Base-by-base conservation (phyloP, 805 yeast species). In the Barnettozyma siamensis region DNA sequence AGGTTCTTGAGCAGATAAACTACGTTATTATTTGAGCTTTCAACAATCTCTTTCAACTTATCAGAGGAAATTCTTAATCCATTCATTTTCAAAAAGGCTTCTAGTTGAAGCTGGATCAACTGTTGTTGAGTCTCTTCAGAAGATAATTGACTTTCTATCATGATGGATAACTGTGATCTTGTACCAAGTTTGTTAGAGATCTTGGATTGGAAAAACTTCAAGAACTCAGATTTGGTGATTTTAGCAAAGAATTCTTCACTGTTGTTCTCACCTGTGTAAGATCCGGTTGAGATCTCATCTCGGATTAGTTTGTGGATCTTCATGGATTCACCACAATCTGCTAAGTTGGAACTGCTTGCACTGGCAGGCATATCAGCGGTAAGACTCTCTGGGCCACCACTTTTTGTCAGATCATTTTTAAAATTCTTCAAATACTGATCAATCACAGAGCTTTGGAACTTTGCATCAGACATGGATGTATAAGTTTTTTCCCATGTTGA, bases 51-150 rank as follows among this genome's bases (percentile, higher is more conserved):
- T 6, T 53, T 50, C 19, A 76, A 46, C 21, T 61, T 65, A 1
- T 65, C 67, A 8, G 60, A 55, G 7, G 70, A 60, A 7, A 76
- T 72, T 3, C 71, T 64, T 18, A 76, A 52, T 0, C 78, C 78
- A 39, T 73, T 69, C 47, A 70, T 62, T 23, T 65, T 67, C 33
- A 76, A 53, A 40, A 73, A 72, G 5, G 64, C 57, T 39, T 67
- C 72, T 9, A 75, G 32, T 38, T 72, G 75, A 20, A 70, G 50
- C 17, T 58, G 59, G 34, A 69, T 55, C 41, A 62, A 53, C 30
- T 61, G 60, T 17, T 59, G 59, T 15, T 59, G 58, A 4, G 65
- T 54, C 12, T 72, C 73, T 17, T 60, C 62, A n/a, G 58, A 48
- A 0, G 66, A 43, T 48, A 66, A 53, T 12, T 59, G 57, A 26